These are phyloP conservation scores for Cylindrodendrum hubeiense DNA, from an alignment of 2,329 filamentous ascomycete species.

Conservation along the genomic window DNA sequence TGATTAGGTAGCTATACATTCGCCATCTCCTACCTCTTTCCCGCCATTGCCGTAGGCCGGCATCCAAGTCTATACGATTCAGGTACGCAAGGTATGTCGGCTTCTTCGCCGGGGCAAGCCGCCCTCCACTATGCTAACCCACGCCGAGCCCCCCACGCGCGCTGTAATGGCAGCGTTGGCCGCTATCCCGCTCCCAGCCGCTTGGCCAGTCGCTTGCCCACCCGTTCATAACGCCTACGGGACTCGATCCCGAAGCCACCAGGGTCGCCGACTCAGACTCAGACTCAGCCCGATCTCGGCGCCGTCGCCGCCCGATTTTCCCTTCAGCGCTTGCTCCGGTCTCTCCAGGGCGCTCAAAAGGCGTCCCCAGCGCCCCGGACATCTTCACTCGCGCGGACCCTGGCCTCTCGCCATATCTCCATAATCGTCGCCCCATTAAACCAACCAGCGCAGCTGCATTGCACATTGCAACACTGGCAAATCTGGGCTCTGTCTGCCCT, in stretches of 20 bases:
- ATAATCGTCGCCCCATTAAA: not conserved
- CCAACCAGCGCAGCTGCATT: slow-evolving; percentile 36
- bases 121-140: not conserved
- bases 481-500: not conserved
- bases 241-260: not conserved
- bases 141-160: not conserved
- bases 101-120: not conserved
- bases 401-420: not conserved
- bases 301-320: not conserved
- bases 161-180: not conserved
- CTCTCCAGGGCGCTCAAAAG: not conserved
- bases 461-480: not conserved
- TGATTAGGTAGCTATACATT: too few species aligned
- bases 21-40: not conserved
- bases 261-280: not conserved
- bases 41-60: too few species aligned
- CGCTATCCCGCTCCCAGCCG: slow-evolving; percentile 14
- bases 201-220: slow-evolving; percentile 2
- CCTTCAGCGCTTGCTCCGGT: not conserved
- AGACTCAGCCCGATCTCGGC: not conserved
- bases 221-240: not conserved
- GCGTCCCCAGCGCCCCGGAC: not conserved
- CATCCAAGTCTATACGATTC: not conserved
- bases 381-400: not conserved
- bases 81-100: not conserved